Percentiles rank a stretch among this genome's conserved stretches.
Conservation (phyloP, 2,329 filamentous ascomycete genomes). For the Leptographium galeiforme region DNA sequence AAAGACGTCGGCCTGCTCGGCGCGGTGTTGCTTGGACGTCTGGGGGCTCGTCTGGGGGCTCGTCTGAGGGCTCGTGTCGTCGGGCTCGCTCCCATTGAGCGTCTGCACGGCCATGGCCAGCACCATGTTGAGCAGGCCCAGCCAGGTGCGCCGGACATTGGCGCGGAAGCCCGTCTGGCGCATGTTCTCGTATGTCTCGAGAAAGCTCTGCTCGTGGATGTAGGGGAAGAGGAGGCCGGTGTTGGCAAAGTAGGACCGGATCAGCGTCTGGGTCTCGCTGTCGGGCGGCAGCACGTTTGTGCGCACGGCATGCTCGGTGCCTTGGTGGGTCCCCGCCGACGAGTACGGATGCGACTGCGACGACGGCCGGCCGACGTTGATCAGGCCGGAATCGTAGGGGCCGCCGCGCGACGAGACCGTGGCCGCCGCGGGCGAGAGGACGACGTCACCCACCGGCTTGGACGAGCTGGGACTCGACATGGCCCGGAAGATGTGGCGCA, state of each 20-base stretch:
- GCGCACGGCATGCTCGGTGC: neutral
- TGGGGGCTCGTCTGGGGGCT: constrained; percentile 14
- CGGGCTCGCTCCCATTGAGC: constrained; percentile 7
- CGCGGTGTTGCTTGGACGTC: constrained; percentile 18
- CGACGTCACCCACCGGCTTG: neutral
- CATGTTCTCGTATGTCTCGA: constrained; percentile 8
- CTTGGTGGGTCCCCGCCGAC: no score
- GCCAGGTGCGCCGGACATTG: constrained; percentile 28
- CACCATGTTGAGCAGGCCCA: constrained; percentile 35
- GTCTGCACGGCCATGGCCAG: constrained; percentile 31
- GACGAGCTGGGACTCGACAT: constrained; percentile 1
- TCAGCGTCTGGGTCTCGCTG: constrained; percentile 7
- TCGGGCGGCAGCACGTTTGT: constrained; percentile 6
- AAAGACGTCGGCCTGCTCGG: constrained; percentile 28
- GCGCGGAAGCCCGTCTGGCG: constrained; percentile 14
- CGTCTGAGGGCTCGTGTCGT: constrained; percentile 14
- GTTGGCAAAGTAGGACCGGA: constrained; percentile 10
- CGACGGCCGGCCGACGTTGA: neutral
- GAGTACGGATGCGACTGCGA: neutral
- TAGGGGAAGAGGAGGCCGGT: constrained; percentile 13
- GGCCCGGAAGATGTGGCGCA: constrained; percentile 11
- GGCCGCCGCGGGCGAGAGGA: neutral
- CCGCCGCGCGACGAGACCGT: neutral
- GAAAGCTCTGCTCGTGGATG: constrained; percentile 11
- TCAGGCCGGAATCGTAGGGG: neutral